A percentile compares a stretch with the other conserved stretches of the same genome.
These are phyloP conservation scores for Aspergillus fructus DNA, from an alignment of 2,329 filamentous ascomycete species.

Conservation along the genomic window DNA sequence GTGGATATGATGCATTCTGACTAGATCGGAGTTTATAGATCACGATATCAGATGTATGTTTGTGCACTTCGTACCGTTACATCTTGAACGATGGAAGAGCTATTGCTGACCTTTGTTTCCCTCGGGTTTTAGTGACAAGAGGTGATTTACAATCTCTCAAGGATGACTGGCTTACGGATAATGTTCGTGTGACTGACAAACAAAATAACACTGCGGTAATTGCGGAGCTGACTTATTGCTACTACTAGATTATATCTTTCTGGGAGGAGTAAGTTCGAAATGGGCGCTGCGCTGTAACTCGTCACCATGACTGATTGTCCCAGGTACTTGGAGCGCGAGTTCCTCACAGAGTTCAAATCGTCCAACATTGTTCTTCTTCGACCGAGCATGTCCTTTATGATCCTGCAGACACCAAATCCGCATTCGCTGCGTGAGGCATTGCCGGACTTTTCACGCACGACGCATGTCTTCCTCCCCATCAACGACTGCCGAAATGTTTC, in stretches of 20 bases:
- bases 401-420: slow-evolving; percentile 70
- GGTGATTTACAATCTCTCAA: slow-evolving; percentile 87
- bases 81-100: no score
- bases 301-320: slow-evolving; percentile 11
- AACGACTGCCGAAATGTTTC: slow-evolving; percentile 80
- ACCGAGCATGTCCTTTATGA: slow-evolving; percentile 87
- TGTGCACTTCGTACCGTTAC: background rate
- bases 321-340: slow-evolving; percentile 83
- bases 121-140: slow-evolving; percentile 64
- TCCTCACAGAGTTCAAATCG: slow-evolving; percentile 74
- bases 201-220: background rate
- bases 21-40: slow-evolving; percentile 45
- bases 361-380: slow-evolving; percentile 87
- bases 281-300: background rate
- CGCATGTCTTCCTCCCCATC: slow-evolving; percentile 93
- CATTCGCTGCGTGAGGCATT: slow-evolving; percentile 65
- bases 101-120: background rate
- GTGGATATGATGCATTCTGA: slow-evolving; percentile 9
- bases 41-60: slow-evolving; percentile 64
- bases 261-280: slow-evolving; percentile 78
- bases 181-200: slow-evolving; percentile 56
- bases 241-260: slow-evolving; percentile 79
- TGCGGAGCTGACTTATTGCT: slow-evolving; percentile 22
- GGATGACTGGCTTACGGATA: slow-evolving; percentile 95
- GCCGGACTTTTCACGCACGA: slow-evolving; percentile 75